A percentile compares a stretch with the other conserved stretches of the same genome.
These are phyloP conservation scores for Penicillium corylophilum DNA, from an alignment of 2,329 filamentous ascomycete genomes.

Conservation along the genomic window DNA sequence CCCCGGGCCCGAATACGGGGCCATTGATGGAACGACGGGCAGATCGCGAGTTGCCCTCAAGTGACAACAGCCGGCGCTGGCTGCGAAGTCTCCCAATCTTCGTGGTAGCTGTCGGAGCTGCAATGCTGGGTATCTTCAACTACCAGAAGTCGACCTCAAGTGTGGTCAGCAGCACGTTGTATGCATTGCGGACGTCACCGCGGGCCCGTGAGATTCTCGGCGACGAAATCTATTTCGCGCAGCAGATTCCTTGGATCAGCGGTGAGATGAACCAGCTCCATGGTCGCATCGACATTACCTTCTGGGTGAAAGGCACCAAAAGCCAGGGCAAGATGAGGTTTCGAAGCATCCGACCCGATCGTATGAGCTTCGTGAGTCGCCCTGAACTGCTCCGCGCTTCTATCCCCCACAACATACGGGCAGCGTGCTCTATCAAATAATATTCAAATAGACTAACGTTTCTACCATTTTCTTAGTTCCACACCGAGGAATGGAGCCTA, in stretches of 20 bases:
- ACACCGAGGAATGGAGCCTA: conserved; percentile 88
- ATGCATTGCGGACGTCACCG: conserved; percentile 80
- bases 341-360: conserved; percentile 67
- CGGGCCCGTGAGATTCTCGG: conserved; percentile 75
- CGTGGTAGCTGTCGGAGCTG: conserved; percentile 65
- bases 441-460: not conserved
- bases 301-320: conserved; percentile 79
- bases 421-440: not conserved
- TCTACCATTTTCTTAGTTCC: conserved; percentile 58
- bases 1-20: conserved; percentile 51
- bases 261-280: conserved; percentile 92
- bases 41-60: conserved; percentile 53
- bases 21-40: conserved; percentile 53
- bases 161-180: conserved; percentile 83
- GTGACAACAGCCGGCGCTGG: conserved; percentile 59
- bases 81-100: conserved; percentile 77
- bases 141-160: conserved; percentile 94
- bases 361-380: conserved; percentile 57
- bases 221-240: conserved; percentile 79
- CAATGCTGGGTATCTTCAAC: conserved; percentile 91
- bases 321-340: conserved; percentile 74
- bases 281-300: conserved; percentile 82
- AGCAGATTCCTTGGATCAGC: conserved; percentile 77
- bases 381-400: not conserved
- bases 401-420: not conserved